Evolutionary conservation across 2,329 filamentous ascomycete species (phyloP), one percentile per base, ranked within the genome.

Genomic region (Pseudogymnoascus sp.): DNA sequence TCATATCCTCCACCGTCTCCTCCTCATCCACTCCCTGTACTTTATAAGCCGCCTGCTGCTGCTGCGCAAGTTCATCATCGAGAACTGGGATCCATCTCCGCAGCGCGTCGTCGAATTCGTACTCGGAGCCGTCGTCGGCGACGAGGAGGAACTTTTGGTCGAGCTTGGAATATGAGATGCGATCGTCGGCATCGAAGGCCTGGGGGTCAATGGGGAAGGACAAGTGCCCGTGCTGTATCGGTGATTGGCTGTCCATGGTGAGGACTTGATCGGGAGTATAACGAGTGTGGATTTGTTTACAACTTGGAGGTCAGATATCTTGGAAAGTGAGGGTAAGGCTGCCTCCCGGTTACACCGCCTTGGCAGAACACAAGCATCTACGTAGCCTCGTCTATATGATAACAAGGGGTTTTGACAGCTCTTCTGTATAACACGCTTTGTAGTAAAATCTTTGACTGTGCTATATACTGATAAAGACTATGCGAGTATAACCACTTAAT

Each of bases 91-190:
- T 81, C 92, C 92, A 97, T 75, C 85, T 83, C 76, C 84, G 87
- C 68, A 86, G 76, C 59, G 80, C 81, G 59, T 82, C 76, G 74
- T 95, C 87, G 77, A 88, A 97, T 73, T 92, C 89, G 77, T 88
- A 96, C 74, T 96, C 92, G 65, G 85, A 83, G 60, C 91, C 91
- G 72, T 94, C 87, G 58, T 92, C 90, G 63, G 90, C 88, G 65
- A 96, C 92, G 6, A 94, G 85, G 61, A 94, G 84, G 77, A 88
- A 93, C 72, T 91, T 93, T 71, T 85, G 81, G 75, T 93, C 88
- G 65, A 91, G 80, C 72, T 84, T 89, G n/a, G 90, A 93, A 77
- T 88, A 96, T 5, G 91, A 93, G 71, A 96, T 90, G 68, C 92
- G 89, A 29, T 90, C 83, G 72, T 96, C 92, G 63, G 78, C 78